Conservation (phyloP, 768 basidiomycete species). For the Boletales sp. region DNA sequence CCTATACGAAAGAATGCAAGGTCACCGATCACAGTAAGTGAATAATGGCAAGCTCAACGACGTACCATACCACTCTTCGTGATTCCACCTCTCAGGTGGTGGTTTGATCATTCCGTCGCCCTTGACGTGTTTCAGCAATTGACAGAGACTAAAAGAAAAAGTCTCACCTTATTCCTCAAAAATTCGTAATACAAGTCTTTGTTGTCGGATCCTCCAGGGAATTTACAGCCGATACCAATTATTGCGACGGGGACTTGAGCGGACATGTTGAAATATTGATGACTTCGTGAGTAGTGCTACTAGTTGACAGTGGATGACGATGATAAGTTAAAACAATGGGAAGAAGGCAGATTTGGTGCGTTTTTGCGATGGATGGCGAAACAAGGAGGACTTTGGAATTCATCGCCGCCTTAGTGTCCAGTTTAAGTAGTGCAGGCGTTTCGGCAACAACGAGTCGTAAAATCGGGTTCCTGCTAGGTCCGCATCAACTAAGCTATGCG, state of each 20-base stretch:
- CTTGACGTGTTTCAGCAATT: constrained; percentile 8
- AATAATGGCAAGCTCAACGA: background rate
- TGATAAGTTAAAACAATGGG: too few species aligned
- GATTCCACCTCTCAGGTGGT: constrained; percentile 27
- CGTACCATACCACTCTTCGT: constrained; percentile 31
- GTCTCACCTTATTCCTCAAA: constrained; percentile 25
- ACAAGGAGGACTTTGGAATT: too few species aligned
- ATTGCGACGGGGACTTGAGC: constrained; percentile 27
- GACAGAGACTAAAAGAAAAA: background rate
- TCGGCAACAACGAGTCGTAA: too few species aligned
- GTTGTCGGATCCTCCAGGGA: constrained; percentile 31
- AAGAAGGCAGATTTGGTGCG: too few species aligned
- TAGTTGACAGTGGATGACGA: too few species aligned
- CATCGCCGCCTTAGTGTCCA: background rate
- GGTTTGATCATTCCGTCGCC: constrained; percentile 30
- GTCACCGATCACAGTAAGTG: background rate
- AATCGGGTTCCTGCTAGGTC: too few species aligned
- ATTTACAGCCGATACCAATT: constrained; percentile 32
- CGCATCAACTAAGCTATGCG: too few species aligned
- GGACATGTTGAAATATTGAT: constrained; percentile 20
- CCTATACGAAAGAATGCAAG: constrained; percentile 6
- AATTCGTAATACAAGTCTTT: constrained; percentile 29
- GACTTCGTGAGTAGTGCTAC: background rate
- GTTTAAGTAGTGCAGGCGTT: too few species aligned
- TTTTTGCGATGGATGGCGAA: too few species aligned